Evolutionary conservation across 2,329 filamentous ascomycete genomes (phyloP), one percentile per base, ranked within the genome.

Genomic region (Lecanicillium sp.): DNA sequence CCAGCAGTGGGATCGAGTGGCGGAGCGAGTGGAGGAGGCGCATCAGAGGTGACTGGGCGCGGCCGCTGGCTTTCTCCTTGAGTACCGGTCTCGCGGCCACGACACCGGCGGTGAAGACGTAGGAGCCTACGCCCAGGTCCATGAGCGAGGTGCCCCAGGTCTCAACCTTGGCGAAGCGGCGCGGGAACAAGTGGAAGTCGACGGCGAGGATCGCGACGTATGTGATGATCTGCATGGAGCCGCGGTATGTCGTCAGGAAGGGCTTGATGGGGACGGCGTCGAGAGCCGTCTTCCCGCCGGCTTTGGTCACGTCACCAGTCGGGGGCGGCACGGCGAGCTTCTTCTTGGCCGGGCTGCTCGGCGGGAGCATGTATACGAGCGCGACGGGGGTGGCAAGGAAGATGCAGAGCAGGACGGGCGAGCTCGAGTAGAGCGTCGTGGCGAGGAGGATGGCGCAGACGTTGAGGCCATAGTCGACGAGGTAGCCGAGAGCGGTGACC

Each of bases 101-200:
- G 27, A 96, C 73, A 19, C 93, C 93, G 14, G 86, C 87, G 2
- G 90, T 90, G 67, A 95, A 98, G 58, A 98, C 93, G 68, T 98
- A 98, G 11, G 90, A 95, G 23, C 93, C 93, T 40, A 98, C 93
- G 41, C 93, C 93, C 59, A 97, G 75, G 63, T 98, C 93, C 93
- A 98, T 98, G 52, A 98, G 71, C n/a, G 91, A 97, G 1, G 91
- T 96, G 47, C 93, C 93, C 89, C 93, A 98, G n/a, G 88, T 96
- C 68, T 98, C 93, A 2, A 95, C 93, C 71, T 98, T 98, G 49
- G 90, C 93, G 63, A 97, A 97, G 26, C 93, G 84, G 23, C 93
- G 81, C 2, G 93, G 93, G 60, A 98, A 98, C 51, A 96, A 75
- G 15, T 77, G 82, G 63, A 98, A 98, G 67, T 98, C 93, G 44